Base-by-base conservation (phyloP, 176 grass and related monocot genomes). In the Oryza meridionalis region DNA sequence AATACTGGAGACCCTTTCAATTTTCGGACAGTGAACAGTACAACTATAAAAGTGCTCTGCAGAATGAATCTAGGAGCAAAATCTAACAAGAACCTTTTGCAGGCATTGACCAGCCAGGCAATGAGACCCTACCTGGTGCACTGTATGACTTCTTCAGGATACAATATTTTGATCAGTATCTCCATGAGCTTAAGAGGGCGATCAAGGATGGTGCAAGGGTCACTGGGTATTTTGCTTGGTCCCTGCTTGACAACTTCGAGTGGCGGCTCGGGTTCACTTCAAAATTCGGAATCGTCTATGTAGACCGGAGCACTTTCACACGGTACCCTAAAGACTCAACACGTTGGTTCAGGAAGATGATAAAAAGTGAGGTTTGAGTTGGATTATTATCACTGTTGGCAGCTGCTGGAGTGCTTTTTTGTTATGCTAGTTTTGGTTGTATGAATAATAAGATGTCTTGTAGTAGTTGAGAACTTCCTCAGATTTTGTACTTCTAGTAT, bases 321-420 rank as follows among this genome's bases (percentile, higher is more conserved):
- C 38, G 92, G 24, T 94, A 89, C 77, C 92, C 92, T 10, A 94
- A 91, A 86, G 81, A 91, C 43, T 94, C 81, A 0, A 75, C 92
- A 0, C 79, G 76, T 10, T 91, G 89, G 89, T 94, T 91, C 77
- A 55, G 82, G n/a, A 89, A 82, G 24, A 44, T 94, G 2, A 81
- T 91, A 0, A 85, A 79, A 24, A 87, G 14, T 0, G 83, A 86
- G 12, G 3, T 45, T 0, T 78, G 66, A 85, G 70, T 44, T 25
- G 19, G 15, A 0, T 31, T 22, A 0, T n/a, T 16, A 8, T 67
- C 25, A 11, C 66, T 43, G 44, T 4, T 87, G 43, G 78, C 22
- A 9, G 33, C 24, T 59, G 33, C 6, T 8, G 58, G 35, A 21
- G 53, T 68, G 6, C 24, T n/a, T 29, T 15, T 37, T 58, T 11